Percentiles rank a stretch among this genome's conserved stretches.
Evolutionary conservation across 108 stramenopile genomes (phyloP).

Genomic region (Skeletonema marinoi): DNA sequence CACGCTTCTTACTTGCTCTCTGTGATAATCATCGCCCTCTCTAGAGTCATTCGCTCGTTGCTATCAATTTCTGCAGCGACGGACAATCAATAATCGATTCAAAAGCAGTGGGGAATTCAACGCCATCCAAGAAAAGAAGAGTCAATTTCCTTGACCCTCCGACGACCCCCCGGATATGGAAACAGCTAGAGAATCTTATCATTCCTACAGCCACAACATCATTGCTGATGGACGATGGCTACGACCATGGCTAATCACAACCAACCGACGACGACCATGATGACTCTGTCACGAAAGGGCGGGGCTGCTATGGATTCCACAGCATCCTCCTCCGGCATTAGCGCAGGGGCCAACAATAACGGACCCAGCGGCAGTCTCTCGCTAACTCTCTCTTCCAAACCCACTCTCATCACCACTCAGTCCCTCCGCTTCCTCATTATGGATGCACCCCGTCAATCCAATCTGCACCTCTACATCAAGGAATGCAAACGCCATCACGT

Average conservation of each 20-base stretch:
- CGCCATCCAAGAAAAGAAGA: background rate
- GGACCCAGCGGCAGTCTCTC: background rate
- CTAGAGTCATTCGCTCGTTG: no score
- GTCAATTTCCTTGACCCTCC: background rate
- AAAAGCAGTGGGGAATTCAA: no score
- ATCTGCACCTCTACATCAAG: constrained; percentile 92
- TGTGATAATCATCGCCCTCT: no score
- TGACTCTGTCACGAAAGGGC: background rate
- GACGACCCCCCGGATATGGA: background rate
- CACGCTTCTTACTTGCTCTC: no score
- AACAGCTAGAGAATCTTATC: constrained; percentile 2
- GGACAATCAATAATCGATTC: background rate
- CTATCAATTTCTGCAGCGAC: no score
- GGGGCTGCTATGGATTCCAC: background rate
- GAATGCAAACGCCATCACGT: constrained; percentile 93
- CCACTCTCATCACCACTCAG: constrained; percentile 55
- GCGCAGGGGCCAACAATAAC: background rate
- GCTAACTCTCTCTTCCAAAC: constrained; percentile 64
- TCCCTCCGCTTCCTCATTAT: constrained; percentile 94
- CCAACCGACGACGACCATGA: constrained; percentile 11
- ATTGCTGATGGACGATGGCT: constrained; percentile 33
- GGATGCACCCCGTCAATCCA: constrained; percentile 95
- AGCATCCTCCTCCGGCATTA: background rate
- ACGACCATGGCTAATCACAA: constrained; percentile 33
- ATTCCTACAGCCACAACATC: constrained; percentile 3